Evolutionary conservation across 495 filamentous ascomycete species (phyloP).

Genomic region (Articulospora tetracladia): DNA sequence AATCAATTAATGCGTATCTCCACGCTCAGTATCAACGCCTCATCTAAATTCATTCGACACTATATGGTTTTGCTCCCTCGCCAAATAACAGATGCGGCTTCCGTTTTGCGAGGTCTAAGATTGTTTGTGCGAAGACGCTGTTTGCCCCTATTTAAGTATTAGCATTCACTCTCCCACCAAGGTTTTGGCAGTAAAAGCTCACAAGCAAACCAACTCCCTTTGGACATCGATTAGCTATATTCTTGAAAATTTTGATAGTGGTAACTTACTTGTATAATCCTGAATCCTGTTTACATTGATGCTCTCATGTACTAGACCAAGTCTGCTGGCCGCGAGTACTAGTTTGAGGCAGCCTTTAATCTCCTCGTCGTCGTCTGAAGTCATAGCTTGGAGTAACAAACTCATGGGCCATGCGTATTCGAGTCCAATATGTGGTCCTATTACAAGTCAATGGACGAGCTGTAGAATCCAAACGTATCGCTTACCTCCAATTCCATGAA

Average conservation of each 20-base stretch:
- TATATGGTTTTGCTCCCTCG: constrained; percentile 43
- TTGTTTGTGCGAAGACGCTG: constrained; percentile 90
- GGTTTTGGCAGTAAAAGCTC: constrained; percentile 16
- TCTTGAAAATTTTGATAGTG: background rate
- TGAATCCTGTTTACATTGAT: constrained; percentile 73
- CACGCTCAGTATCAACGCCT: too few species aligned
- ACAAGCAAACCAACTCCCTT: constrained; percentile 82
- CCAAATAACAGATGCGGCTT: constrained; percentile 88
- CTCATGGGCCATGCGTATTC: constrained; percentile 97
- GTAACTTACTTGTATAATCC: constrained; percentile 60
- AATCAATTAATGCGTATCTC: too few species aligned
- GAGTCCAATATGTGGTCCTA: constrained; percentile 68
- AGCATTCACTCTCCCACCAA: background rate
- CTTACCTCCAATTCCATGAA: constrained; percentile 81
- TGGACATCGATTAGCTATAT: background rate
- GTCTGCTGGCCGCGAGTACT: constrained; percentile 66
- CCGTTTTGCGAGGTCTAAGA: constrained; percentile 80
- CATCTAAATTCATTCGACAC: constrained; percentile 17
- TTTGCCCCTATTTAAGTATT: constrained; percentile 61
- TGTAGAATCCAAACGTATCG: constrained; percentile 16
- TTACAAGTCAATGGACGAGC: background rate
- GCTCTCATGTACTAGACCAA: constrained; percentile 89
- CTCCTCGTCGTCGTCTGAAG: constrained; percentile 80
- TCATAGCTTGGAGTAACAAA: constrained; percentile 85
- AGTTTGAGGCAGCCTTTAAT: constrained; percentile 66